A percentile compares a stretch with the other conserved stretches of the same genome.
Conservation (phyloP, 2,329 filamentous ascomycete genomes). For the Neurospora sp. region DNA sequence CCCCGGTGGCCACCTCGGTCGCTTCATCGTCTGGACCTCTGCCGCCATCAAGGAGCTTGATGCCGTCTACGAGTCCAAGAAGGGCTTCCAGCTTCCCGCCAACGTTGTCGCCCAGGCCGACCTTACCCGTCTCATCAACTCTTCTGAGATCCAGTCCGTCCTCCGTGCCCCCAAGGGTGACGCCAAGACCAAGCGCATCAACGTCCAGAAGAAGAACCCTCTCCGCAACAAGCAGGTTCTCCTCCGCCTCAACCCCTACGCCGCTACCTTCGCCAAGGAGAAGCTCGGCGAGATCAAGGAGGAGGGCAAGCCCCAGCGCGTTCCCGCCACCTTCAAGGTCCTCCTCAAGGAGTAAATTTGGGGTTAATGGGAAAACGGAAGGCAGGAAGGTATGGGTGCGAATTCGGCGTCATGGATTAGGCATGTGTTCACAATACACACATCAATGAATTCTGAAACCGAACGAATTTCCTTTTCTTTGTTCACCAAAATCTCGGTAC, state of each 20-base stretch:
- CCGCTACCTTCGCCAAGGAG: slow-evolving; percentile 78
- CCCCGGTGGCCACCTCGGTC: slow-evolving; percentile 95
- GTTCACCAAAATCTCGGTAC: slow-evolving; percentile 1
- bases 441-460: slow-evolving; percentile 22
- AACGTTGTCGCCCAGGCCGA: slow-evolving; percentile 92
- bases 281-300: slow-evolving; percentile 55
- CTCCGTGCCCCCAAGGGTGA: slow-evolving; percentile 86
- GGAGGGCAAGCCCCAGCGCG: slow-evolving; percentile 15
- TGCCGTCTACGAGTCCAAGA: slow-evolving; percentile 95
- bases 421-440: slow-evolving; percentile 15
- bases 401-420: slow-evolving; percentile 21
- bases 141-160: slow-evolving; percentile 93
- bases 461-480: slow-evolving; percentile 12
- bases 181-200: slow-evolving; percentile 76
- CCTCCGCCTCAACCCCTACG: slow-evolving; percentile 98
- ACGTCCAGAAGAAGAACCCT: slow-evolving; percentile 99
- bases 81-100: slow-evolving; percentile 94
- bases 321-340: slow-evolving; percentile 14
- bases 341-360: slow-evolving; percentile 18
- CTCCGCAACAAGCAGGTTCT: slow-evolving; percentile 98
- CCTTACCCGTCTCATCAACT: slow-evolving; percentile 97
- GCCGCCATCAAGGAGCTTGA: slow-evolving; percentile 94
- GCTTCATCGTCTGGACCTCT: slow-evolving; percentile 99
- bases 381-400: slow-evolving; percentile 16
- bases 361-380: slow-evolving; percentile 6